phyloP scores from a whole-genome alignment of 2,329 filamentous ascomycete species.

The Mollisia scopiformis region DNA sequence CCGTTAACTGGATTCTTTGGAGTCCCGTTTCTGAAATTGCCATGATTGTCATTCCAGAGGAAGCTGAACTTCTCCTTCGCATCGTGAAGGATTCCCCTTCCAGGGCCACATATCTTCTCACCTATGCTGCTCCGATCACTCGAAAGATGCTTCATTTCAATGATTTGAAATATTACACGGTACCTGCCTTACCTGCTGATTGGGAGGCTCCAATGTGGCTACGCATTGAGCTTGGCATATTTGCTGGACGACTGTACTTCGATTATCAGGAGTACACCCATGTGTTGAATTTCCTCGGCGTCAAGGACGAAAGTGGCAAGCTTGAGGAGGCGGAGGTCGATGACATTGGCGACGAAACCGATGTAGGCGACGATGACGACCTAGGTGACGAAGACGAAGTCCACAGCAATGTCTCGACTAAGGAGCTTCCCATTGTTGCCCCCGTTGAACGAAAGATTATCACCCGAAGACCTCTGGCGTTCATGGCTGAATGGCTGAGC shows the following conservation, averaged over 20 bases:
- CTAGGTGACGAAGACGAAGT: not conserved
- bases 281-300: not conserved
- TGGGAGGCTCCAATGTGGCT: constrained; percentile 56
- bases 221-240: constrained; percentile 59
- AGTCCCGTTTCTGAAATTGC: constrained; percentile 48
- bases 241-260: constrained; percentile 64
- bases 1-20: constrained; percentile 66
- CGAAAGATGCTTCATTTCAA: constrained; percentile 63
- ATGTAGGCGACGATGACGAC: not conserved
- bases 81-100: constrained; percentile 36
- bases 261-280: constrained; percentile 48
- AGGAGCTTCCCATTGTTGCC: not conserved
- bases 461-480: constrained; percentile 44
- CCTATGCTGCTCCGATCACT: constrained; percentile 64
- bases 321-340: constrained; percentile 13
- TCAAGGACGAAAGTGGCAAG: constrained; percentile 8
- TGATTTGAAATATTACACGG: constrained; percentile 51
- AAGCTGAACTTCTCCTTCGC: constrained; percentile 58
- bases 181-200: constrained; percentile 47
- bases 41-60: constrained; percentile 64
- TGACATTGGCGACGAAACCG: not conserved
- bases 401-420: not conserved
- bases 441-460: constrained; percentile 17
- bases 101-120: constrained; percentile 48
- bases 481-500: constrained; percentile 60